A percentile compares a stretch with the other conserved stretches of the same genome.
phyloP scores from a whole-genome alignment of 2,329 filamentous ascomycete species.

The Fusarium sp. region DNA sequence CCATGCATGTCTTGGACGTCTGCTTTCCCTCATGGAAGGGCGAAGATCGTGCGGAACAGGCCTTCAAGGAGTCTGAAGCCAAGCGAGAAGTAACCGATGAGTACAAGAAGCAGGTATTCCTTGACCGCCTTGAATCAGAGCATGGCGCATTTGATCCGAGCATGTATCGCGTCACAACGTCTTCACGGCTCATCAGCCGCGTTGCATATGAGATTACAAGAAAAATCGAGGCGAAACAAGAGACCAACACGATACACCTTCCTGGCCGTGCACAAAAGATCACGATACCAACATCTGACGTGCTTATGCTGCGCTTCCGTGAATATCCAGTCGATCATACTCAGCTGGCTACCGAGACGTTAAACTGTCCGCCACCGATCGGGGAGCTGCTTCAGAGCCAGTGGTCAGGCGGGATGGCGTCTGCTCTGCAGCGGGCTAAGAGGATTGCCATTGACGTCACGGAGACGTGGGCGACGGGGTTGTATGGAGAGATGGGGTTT shows the following conservation, averaged over 20 bases:
- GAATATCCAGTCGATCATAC: slow-evolving; percentile 24
- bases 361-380: slow-evolving; percentile 36
- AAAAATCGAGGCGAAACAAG: not conserved
- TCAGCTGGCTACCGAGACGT: slow-evolving; percentile 10
- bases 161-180: slow-evolving; percentile 24
- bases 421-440: slow-evolving; percentile 39
- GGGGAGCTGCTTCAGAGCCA: slow-evolving; percentile 43
- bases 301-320: slow-evolving; percentile 45
- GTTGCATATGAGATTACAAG: slow-evolving; percentile 13
- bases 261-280: slow-evolving; percentile 40
- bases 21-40: slow-evolving; percentile 43
- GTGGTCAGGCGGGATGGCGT: slow-evolving; percentile 46
- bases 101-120: slow-evolving; percentile 36
- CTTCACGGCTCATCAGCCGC: slow-evolving; percentile 17
- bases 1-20: slow-evolving; percentile 46
- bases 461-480: slow-evolving; percentile 41
- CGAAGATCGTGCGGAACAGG: slow-evolving; percentile 16
- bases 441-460: slow-evolving; percentile 46
- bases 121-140: slow-evolving; percentile 25
- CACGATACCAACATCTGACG: slow-evolving; percentile 40
- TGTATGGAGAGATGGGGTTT: slow-evolving; percentile 32
- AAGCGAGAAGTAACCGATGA: not conserved
- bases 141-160: slow-evolving; percentile 25
- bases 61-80: slow-evolving; percentile 9
- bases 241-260: slow-evolving; percentile 40